Conservation (phyloP, 2,329 filamentous ascomycete species). For the Penicillium palitans region DNA sequence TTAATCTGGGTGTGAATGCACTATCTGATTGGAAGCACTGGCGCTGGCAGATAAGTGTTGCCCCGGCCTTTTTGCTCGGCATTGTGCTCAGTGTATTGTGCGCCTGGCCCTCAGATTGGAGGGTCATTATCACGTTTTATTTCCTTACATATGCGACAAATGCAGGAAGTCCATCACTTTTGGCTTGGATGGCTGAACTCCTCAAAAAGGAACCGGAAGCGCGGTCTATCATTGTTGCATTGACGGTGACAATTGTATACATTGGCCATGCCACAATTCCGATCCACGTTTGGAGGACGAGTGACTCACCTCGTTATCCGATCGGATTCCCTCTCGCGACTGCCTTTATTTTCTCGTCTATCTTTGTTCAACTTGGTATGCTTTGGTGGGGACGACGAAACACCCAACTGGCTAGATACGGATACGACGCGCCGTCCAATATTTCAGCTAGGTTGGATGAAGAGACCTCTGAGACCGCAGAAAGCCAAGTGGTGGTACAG, state of each 20-base stretch:
- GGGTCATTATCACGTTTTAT: slow-evolving; percentile 19
- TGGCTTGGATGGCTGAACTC: slow-evolving; percentile 22
- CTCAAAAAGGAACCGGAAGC: slow-evolving; percentile 21
- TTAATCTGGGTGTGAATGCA: slow-evolving; percentile 18
- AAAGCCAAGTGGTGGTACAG: not conserved
- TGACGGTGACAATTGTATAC: slow-evolving; percentile 23
- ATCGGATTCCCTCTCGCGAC: slow-evolving; percentile 22
- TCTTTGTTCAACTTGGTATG: slow-evolving; percentile 9
- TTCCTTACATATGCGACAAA: slow-evolving; percentile 23
- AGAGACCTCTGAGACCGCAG: too few relatives aligned
- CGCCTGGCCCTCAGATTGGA: slow-evolving; percentile 10
- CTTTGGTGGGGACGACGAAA: slow-evolving; percentile 9
- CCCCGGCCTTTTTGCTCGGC: slow-evolving; percentile 11
- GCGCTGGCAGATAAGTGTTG: slow-evolving; percentile 19
- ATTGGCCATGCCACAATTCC: slow-evolving; percentile 24
- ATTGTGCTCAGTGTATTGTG: slow-evolving; percentile 7
- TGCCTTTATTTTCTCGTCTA: slow-evolving; percentile 14
- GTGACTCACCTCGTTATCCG: slow-evolving; percentile 21
- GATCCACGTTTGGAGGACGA: slow-evolving; percentile 19
- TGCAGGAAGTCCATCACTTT: slow-evolving; percentile 15
- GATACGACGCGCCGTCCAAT: not conserved
- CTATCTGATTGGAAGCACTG: slow-evolving; percentile 24
- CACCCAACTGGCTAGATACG: not conserved
- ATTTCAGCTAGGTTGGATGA: not conserved
- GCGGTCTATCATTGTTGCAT: slow-evolving; percentile 19